These are phyloP conservation scores for Penicillium pancosmium DNA, from an alignment of 495 filamentous ascomycete genomes.

Conservation along the genomic window DNA sequence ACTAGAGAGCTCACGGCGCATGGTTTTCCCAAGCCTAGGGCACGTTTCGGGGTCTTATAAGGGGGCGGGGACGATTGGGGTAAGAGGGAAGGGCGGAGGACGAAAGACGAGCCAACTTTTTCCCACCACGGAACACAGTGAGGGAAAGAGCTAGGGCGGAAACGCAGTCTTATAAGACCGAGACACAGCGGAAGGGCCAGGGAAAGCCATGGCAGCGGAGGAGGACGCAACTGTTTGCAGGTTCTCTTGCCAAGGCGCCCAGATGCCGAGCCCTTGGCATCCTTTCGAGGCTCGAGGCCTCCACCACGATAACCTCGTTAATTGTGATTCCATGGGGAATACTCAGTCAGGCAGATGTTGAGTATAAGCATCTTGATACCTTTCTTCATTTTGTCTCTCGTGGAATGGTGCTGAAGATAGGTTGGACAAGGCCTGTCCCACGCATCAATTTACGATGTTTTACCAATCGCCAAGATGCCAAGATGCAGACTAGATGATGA, in stretches of 20 bases:
- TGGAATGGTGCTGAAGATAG: constrained; percentile 1
- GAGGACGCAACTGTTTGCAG: constrained; percentile 33
- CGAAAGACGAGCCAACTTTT: constrained; percentile 17
- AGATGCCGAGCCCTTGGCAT: constrained; percentile 52
- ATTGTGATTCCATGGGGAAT: background rate
- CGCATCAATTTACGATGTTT: constrained; percentile 21
- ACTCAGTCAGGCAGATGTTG: background rate
- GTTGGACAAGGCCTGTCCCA: constrained; percentile 17
- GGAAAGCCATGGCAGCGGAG: constrained; percentile 37
- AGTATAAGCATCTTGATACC: background rate
- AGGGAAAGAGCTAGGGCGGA: constrained; percentile 22
- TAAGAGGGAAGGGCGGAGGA: constrained; percentile 13
- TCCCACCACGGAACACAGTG: constrained; percentile 11
- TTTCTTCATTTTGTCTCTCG: background rate
- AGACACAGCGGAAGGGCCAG: constrained; percentile 38
- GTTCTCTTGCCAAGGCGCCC: constrained; percentile 46
- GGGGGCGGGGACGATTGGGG: constrained; percentile 12
- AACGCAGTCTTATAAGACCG: constrained; percentile 38
- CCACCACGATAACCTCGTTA: background rate
- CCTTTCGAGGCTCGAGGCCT: constrained; percentile 14
- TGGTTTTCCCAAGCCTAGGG: constrained; percentile 36
- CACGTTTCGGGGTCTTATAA: constrained; percentile 18
- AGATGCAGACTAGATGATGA: constrained; percentile 30
- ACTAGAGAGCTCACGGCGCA: constrained; percentile 39
- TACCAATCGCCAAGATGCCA: constrained; percentile 43